These are phyloP conservation scores for Cucumis cinereus DNA, from an alignment of 306 rosid genomes.

Conservation along the genomic window DNA sequence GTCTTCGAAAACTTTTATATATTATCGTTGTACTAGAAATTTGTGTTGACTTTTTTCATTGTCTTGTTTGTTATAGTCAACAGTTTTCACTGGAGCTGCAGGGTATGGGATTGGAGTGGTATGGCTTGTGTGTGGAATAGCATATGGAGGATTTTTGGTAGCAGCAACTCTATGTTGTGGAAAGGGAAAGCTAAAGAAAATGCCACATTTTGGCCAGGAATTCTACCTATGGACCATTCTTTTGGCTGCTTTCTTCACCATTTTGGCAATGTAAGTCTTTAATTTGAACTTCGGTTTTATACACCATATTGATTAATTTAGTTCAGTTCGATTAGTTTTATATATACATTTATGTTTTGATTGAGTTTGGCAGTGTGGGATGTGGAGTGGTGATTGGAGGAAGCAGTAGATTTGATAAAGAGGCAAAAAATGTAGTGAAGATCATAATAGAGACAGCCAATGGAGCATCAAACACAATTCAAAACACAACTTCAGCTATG, in stretches of 20 bases:
- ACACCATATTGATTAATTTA: too few species aligned
- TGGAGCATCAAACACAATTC: slow-evolving; percentile 43
- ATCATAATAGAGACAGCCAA: slow-evolving; percentile 45
- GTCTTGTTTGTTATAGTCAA: slow-evolving; percentile 40
- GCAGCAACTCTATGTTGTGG: slow-evolving; percentile 16
- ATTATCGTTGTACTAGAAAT: too few species aligned
- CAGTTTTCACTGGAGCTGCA: slow-evolving; percentile 49
- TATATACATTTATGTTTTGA: too few species aligned
- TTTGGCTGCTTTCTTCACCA: slow-evolving; percentile 24
- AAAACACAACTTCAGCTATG: slow-evolving; percentile 43
- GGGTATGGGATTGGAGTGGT: slow-evolving; percentile 55
- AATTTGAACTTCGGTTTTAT: too few species aligned
- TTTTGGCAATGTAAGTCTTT: slow-evolving; percentile 45
- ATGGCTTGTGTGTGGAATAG: slow-evolving; percentile 57
- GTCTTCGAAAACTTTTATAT: too few species aligned
- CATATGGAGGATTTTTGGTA: slow-evolving; percentile 24
- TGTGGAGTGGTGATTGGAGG: slow-evolving; percentile 48
- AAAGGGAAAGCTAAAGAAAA: slow-evolving; percentile 13
- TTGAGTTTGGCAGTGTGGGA: slow-evolving; percentile 26
- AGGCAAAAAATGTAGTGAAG: slow-evolving; percentile 34
- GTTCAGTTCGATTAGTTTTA: too few species aligned
- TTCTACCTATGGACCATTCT: slow-evolving; percentile 21
- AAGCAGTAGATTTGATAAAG: slow-evolving; percentile 31
- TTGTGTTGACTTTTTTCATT: not conserved
- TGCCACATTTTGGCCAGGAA: slow-evolving; percentile 12